phyloP scores from a whole-genome alignment of 495 filamentous ascomycete species.

The Penicillium lividum region DNA sequence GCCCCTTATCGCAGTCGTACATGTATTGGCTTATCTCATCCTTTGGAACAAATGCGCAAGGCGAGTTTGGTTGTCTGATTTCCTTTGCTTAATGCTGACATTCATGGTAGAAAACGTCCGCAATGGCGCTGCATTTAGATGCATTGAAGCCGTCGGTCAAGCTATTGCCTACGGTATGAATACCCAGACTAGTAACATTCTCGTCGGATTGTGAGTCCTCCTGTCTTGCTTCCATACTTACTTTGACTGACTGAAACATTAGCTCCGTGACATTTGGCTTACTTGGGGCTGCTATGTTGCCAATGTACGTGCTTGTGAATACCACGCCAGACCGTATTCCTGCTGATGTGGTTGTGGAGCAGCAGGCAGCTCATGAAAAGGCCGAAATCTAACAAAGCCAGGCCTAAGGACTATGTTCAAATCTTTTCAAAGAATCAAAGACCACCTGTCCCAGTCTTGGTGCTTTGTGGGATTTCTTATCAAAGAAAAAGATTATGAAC shows the following conservation, averaged over 20 bases:
- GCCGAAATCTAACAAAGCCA: neutral
- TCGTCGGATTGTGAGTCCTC: conserved; percentile 32
- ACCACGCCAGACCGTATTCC: conserved; percentile 32
- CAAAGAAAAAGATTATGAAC: neutral
- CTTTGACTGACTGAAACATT: conserved; percentile 2
- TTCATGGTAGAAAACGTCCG: conserved; percentile 28
- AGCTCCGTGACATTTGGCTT: conserved; percentile 31
- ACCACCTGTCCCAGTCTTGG: neutral
- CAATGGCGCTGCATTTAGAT: conserved; percentile 34
- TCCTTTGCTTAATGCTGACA: neutral
- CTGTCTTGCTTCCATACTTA: neutral
- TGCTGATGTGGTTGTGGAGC: conserved; percentile 31
- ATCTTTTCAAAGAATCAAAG: neutral
- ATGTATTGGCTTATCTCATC: conserved; percentile 37
- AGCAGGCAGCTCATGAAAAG: conserved; percentile 25
- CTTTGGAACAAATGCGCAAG: conserved; percentile 33
- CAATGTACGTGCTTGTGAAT: conserved; percentile 34
- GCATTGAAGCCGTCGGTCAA: conserved; percentile 33
- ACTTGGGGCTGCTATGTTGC: conserved; percentile 23
- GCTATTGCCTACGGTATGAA: conserved; percentile 35
- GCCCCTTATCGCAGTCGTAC: conserved; percentile 32
- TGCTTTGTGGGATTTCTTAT: neutral
- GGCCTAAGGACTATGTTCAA: neutral
- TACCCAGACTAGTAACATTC: conserved; percentile 29
- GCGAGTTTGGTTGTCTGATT: conserved; percentile 13